Percentiles rank a stretch among this genome's conserved stretches.
Evolutionary conservation across 2,329 filamentous ascomycete genomes (phyloP).

Genomic region (Pleoardoris graminearum): DNA sequence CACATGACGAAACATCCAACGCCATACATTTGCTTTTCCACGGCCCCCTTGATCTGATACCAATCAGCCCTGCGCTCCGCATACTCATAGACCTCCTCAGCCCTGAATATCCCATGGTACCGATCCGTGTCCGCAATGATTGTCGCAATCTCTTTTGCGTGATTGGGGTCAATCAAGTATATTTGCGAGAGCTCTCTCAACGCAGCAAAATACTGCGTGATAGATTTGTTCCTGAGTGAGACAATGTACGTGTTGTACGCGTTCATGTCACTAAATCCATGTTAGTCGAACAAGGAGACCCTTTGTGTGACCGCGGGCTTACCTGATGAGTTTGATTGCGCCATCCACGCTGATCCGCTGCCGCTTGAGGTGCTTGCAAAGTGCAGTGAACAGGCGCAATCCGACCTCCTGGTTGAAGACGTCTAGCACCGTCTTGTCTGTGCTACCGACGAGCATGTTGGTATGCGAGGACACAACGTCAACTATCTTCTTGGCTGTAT

Average conservation of each 20-base stretch:
- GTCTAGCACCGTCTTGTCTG: conserved; percentile 96
- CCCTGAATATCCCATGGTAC: conserved; percentile 88
- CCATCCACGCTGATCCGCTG: conserved; percentile 90
- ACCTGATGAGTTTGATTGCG: conserved; percentile 84
- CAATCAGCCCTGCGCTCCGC: conserved; percentile 92
- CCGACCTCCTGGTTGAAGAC: conserved; percentile 99
- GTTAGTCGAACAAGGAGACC: conserved; percentile 11
- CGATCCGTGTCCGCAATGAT: conserved; percentile 91
- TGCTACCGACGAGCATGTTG: conserved; percentile 88
- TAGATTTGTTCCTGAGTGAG: conserved; percentile 77
- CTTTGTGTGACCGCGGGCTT: conserved; percentile 20
- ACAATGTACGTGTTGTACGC: conserved; percentile 85
- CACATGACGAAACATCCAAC: conserved; percentile 87
- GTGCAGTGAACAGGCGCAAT: conserved; percentile 82
- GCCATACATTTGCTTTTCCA: conserved; percentile 97
- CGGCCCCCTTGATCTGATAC: conserved; percentile 84
- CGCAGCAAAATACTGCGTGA: conserved; percentile 88
- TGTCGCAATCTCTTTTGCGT: conserved; percentile 92
- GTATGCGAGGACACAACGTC: conserved; percentile 87
- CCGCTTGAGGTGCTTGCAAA: conserved; percentile 97
- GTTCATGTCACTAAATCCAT: conserved; percentile 78
- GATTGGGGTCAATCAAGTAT: conserved; percentile 82
- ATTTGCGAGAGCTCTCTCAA: conserved; percentile 92
- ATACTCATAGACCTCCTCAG: conserved; percentile 97
- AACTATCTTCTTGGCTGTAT: conserved; percentile 78